Base-by-base conservation (phyloP, 106 monocot species). In the Dendrobium officinale region DNA sequence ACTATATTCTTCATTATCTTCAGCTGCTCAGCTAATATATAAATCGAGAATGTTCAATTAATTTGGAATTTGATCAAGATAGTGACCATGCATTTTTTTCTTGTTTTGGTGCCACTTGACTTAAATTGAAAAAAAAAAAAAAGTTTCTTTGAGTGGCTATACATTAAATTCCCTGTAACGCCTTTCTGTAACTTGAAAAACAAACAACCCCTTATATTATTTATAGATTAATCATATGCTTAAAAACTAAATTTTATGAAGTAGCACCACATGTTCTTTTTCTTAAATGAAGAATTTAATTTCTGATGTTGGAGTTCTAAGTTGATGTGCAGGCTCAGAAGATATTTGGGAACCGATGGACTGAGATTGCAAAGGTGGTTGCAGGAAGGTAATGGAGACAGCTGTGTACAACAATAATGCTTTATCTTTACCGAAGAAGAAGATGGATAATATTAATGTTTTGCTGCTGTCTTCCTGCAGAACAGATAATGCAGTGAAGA, bases 401-500 rank as follows among this genome's bases (percentile, higher is more conserved):
- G 64, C 64, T 66, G 24, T 26, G 6, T 26, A 9, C 26, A 24
- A 6, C 26, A 66, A 22, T 66, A 66, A 66, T 66, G 41, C 47
- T 19, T 68, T 18, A 16, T 59, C 48, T 42, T 55, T 55, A 51
- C 58, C 9, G 24, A 56, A 4, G 33, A 77, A 9, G 9, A 42
- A 40, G n/a, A 16, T 19, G 10, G 22, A 27, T 77, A 51, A 73
- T 22, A 40, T 17, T 58, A 37, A 26, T 79, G 26, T 18, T n/a
- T 67, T 83, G 13, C 4, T 79, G 64, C 26, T 24, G 22, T 56
- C 75, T 80, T 78, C 17, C 47, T 73, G 75, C 81, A 98, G 97
- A 83, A 92, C 94, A 5, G 92, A 98, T 85, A 98, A 98, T 87
- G 97, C 94, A 13, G 97, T 98, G 41, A 98, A 94, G 84, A 98